Evolutionary conservation across 2,329 filamentous ascomycete species (phyloP).

Genomic region (Lachnellula occidentalis): DNA sequence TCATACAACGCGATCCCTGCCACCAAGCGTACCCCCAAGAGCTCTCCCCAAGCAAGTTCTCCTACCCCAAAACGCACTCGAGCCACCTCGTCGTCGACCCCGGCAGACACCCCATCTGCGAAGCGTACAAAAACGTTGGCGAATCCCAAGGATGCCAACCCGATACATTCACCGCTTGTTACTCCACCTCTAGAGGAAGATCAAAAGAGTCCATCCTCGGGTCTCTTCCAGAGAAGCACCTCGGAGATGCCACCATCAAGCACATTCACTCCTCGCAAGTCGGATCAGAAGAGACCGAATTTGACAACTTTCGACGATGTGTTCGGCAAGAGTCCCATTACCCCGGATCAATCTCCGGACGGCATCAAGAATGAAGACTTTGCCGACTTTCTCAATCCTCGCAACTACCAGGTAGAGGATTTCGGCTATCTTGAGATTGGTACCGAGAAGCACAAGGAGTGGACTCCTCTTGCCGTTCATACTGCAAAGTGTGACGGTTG

Average conservation of each 20-base stretch:
- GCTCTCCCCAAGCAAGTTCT: neutral
- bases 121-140: neutral
- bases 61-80: neutral
- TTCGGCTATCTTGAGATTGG: neutral
- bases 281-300: neutral
- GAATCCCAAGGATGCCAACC: neutral
- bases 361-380: neutral
- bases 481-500: constrained; percentile 12
- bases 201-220: neutral
- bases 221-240: too few species aligned
- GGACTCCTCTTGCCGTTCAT: constrained; percentile 2
- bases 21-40: neutral
- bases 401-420: neutral
- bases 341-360: neutral
- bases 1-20: neutral
- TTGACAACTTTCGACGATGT: neutral
- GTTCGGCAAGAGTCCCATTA: neutral
- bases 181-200: neutral
- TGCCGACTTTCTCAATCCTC: neutral
- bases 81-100: neutral
- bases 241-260: neutral
- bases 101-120: neutral
- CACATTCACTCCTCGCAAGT: neutral
- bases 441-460: neutral
- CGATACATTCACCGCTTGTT: neutral